Evolutionary conservation across 2,329 filamentous ascomycete genomes (phyloP), one percentile per base, ranked within the genome.

Genomic region (Graphilbum ipis-grandicollis): DNA sequence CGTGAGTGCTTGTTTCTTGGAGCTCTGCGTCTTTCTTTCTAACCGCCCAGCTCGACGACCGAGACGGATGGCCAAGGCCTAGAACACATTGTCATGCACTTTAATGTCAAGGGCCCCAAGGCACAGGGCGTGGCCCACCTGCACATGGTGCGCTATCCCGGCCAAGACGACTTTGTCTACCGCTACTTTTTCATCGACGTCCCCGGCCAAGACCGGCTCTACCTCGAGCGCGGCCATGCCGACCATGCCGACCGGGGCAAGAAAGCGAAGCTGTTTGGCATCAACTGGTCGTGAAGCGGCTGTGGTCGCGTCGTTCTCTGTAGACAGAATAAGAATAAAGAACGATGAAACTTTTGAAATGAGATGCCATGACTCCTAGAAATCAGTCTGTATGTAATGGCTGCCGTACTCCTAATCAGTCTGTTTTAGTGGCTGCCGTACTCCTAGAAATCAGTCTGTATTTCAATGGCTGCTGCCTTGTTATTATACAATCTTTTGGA

Each of bases 41-140:
- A 5, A 23, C 21, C 21, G 29, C n/a, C 32, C 2, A 80, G 76
- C 4, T 79, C 78, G 1, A 73, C 68, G 0, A 60, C 72, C 18
- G 71, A 71, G 42, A 83, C 68, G 7, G 86, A 94, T 51, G 60
- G 66, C 10, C 66, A 73, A 42, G 86, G 86, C 5, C 75, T 75
- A 17, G 77, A 92, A 43, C 85, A 94, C 53, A 54, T 94, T 43
- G 60, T 73, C 44, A 84, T 94, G 69, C 75, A 84, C 47, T 94
- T 94, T 54, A 75, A 90, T 52, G 79, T 93, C 29, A 75, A 86
- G 52, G 88, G 88, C 0, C 77, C 81, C 3, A 60, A 70, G 25
- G 80, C 78, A 37, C 68, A 68, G 19, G 88, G 86, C 13, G 64
- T 76, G 1, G 85, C 84, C 7, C 66, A 75, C 45, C 60, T 93